Conservation (phyloP, 495 filamentous ascomycete genomes). For the Penicillium canariense region DNA sequence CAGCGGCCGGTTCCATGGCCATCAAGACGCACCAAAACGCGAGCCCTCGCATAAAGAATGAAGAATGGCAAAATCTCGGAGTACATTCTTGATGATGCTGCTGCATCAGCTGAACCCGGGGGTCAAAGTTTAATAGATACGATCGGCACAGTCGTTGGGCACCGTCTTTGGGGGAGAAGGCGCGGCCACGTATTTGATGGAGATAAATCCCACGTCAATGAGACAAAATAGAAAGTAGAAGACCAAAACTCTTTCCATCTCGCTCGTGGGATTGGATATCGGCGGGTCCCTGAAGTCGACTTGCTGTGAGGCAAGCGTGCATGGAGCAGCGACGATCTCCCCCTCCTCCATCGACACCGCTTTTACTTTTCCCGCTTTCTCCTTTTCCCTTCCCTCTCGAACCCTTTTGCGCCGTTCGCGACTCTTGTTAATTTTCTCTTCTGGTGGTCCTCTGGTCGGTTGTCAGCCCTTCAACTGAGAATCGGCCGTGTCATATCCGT, state of each 20-base stretch:
- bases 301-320: not conserved
- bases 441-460: conserved; percentile 6
- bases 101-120: conserved; percentile 3
- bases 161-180: not conserved
- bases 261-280: not conserved
- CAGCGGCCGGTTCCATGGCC: not conserved
- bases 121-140: conserved; percentile 8
- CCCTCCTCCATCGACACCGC: conserved; percentile 24
- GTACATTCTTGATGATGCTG: not conserved
- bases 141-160: conserved; percentile 6
- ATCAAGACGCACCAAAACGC: not conserved
- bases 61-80: not conserved
- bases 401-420: conserved; percentile 8
- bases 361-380: conserved; percentile 30
- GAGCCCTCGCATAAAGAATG: not conserved
- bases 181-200: not conserved
- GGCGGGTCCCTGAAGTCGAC: not conserved
- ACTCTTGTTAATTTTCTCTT: conserved; percentile 11
- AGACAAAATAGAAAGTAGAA: no score
- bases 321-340: conserved; percentile 23
- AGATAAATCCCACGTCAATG: not conserved
- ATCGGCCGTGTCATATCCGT: not conserved
- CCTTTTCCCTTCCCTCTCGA: conserved; percentile 20
- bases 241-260: no score
- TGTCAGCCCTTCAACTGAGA: conserved; percentile 4